Evolutionary conservation across 139 green algal genomes (phyloP), one percentile per base, ranked within the genome.

Genomic region (Chlorella sp.): DNA sequence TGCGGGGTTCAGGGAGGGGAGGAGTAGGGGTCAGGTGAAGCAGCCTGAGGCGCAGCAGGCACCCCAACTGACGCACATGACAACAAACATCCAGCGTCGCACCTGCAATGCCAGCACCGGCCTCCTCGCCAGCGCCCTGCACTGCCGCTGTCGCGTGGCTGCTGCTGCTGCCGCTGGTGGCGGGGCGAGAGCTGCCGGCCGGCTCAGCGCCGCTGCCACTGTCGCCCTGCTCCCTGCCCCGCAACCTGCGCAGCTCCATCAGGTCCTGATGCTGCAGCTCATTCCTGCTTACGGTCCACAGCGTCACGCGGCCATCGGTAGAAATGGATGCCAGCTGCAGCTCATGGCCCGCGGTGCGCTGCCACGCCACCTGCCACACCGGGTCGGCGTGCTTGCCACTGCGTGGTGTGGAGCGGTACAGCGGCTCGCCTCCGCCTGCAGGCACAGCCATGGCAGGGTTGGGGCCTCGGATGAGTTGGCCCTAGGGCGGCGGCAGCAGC

Each of bases 231-330:
- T 57, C 60, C 20, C 76, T 41, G 11, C 21, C 56, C 60, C 36
- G 56, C 76, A 82, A 60, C 36, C 34, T 72, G 28, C 84, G 65
- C 55, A 95, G 87, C 82, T 91, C 83, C 90, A 96, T 94, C 51
- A 95, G 87, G 44, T 85, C 76, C 89, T 96, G 92, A 41, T 92
- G 47, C 17, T 39, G 85, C 32, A 98, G 92, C 91, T 98, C 94
- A 30, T 85, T 91, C 88, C 97, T 97, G 74, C 86, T 94, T 47
- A 98, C 91, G 7, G 90, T 96, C 96, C 96, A 98, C 64, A 96
- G 80, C 56, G 93, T 91, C 41, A 99, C 90, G 47, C 91, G 85
- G 38, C 96, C 96, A 83, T 98, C 95, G 34, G 78, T 93, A 41
- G 86, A 91, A 68, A 93, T 91, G 79, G 76, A 90, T 75, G 88